Evolutionary conservation across 2,329 filamentous ascomycete genomes (phyloP), one percentile per base, ranked within the genome.

Genomic region (Penicillium sp.): DNA sequence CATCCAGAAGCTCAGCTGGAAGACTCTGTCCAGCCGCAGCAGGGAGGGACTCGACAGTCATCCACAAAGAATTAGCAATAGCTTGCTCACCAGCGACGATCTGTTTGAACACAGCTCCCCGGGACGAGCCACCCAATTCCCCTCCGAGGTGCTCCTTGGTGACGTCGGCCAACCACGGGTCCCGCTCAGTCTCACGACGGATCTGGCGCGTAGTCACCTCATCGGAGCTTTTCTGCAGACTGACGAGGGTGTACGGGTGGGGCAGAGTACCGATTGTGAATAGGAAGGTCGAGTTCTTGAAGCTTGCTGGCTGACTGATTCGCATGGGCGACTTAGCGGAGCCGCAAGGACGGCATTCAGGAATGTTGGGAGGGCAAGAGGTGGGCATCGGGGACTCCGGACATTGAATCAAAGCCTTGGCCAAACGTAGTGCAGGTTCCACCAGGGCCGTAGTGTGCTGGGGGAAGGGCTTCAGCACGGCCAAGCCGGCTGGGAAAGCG

Each of bases 231-330:
- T 87, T 83, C 60, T 87, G 83, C 19, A 98, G 81, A 13, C 87
- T 85, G 57, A 88, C 85, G 45, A 92, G 82, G 1, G 93, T 97
- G 80, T 93, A 96, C 0, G 95, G 95, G 74, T 99, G 95, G 0
- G 94, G 94, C 13, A 98, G 89, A 0, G 88, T 91, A 61, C 90
- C 93, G 65, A 99, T 91, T 2, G 90, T 92, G 79, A 93, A 98
- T 16, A 89, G 73, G 1, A 82, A 82, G 14, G 88, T 88, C 4
- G 83, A 84, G 75, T 97, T 97, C 58, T 84, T 84, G 76, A 92
- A 95, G 19, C 83, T 79, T 3, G 84, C 78, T 2, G 87, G 85
- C 0, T 88, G 89, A n/a, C 83, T 81, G 66, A 96, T 84, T 55
- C 84, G 85, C 77, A 92, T 83, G 0, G 85, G 64, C 35, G 62